Conservation (phyloP, 345 rosid species). For the Geranium brycei region DNA sequence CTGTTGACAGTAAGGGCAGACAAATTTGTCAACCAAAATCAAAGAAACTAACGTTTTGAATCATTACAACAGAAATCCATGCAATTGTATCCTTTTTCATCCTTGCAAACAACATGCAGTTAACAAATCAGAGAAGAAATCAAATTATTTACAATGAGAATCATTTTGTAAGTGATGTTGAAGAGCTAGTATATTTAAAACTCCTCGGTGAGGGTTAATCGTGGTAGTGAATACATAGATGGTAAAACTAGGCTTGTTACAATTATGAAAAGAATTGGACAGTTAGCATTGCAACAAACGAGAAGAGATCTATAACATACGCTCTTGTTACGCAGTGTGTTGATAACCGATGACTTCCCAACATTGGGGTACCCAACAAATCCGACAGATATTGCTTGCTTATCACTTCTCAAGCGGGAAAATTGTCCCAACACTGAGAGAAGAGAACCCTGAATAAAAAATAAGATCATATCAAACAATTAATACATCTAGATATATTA, state of each 20-base stretch:
- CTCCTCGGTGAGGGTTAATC: not conserved
- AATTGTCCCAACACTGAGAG: conserved; percentile 81
- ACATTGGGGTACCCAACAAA: conserved; percentile 96
- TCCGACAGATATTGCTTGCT: conserved; percentile 93
- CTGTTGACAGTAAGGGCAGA: conserved; percentile 19
- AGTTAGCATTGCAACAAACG: not conserved
- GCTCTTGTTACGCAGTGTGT: conserved; percentile 84
- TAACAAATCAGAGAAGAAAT: too few relatives aligned
- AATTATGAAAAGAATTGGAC: too few relatives aligned
- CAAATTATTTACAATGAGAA: too few relatives aligned
- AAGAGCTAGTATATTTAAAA: too few relatives aligned
- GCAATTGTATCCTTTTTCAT: too few relatives aligned
- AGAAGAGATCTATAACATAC: conserved; percentile 20
- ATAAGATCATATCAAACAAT: conserved; percentile 2
- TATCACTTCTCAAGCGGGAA: conserved; percentile 79
- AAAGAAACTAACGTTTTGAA: not conserved
- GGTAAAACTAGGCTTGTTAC: not conserved
- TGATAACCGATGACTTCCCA: conserved; percentile 93
- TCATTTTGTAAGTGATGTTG: too few relatives aligned
- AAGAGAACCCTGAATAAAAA: conserved; percentile 61
- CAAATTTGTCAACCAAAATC: not conserved
- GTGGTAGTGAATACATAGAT: not conserved
- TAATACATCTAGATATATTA: not conserved
- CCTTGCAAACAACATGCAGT: too few relatives aligned
- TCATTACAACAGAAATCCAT: too few relatives aligned